Evolutionary conservation across 345 rosid genomes (phyloP), one percentile per base, ranked within the genome.

Genomic region (Lepidium aucheri): DNA sequence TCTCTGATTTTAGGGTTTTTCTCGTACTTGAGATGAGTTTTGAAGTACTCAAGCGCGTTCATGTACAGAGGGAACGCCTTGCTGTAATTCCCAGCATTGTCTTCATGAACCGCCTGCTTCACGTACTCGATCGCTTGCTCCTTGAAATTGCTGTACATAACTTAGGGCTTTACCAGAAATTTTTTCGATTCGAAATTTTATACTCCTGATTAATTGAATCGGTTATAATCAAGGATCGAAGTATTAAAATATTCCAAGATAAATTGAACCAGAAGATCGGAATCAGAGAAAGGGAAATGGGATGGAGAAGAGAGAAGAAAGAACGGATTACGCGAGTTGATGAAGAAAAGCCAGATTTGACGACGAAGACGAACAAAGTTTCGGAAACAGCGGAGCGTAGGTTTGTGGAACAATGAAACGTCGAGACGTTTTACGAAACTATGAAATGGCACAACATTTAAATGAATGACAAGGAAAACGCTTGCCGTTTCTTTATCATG

Each of bases 1-100:
- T 91, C 96, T 56, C 77, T 76, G 74, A 91, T 91, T 76, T 91
- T 89, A 10, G 87, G 90, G 77, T 91, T 91, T 85, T 84, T 91
- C 88, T 91, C 98, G 74, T 91, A 91, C 80, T 91, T 91, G 75
- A 91, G 78, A 74, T 91, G 98, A 68, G 96, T 86, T 72, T 83
- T 87, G 82, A 91, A 91, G 86, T 91, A 89, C 80, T 91, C 98
- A 26, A 91, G 84, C 20, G 98, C 96, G 81, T 87, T 91, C 96
- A 83, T 91, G 73, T 91, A 91, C 13, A 91, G 66, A 63, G 89
- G 95, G 52, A 91, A 86, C 9, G 98, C 98, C 68, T 85, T 91
- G 7, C 80, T 74, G 79, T 91, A 91, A 72, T 91, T 91, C 18
- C 98, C 98, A 0, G 89, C 95, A 82, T 91, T 86, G 54, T 91